Base-by-base conservation (phyloP, 345 rosid genomes). In the Eucalyptus decipiens region DNA sequence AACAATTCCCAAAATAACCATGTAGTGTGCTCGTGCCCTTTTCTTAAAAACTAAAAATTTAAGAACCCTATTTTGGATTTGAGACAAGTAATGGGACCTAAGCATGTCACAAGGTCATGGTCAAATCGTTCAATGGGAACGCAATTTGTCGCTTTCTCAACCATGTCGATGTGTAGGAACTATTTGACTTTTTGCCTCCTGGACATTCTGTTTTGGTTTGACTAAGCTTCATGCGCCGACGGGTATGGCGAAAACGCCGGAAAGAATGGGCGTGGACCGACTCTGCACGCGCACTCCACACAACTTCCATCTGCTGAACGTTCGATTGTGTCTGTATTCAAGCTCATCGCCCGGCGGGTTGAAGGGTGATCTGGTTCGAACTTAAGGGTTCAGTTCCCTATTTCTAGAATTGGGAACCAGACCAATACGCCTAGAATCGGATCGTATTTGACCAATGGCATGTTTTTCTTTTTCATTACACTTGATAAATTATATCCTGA, bases 391-490 rank as follows among this genome's bases (percentile, higher is more conserved):
- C 0, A 0, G 56, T 52, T 52, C 24, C 56, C 10, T 52, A 52
- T 52, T 52, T 19, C 2, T 8, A 0, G 56, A 52, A 52, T 52
- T 0, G 24, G 56, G 4, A 18, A 7, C 10, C 0, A 0, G 2
- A 19, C 24, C 24, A 19, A 1, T 52, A 52, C 0, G 2, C 24
- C 58, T 52, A 52, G 5, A 52, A 8, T 52, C 0, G 1, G 4
- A 52, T 11, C 0, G 0, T 24, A 52, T 52, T 52, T 52, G 24
- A 19, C 24, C 24, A 52, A 52, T 52, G 0, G 24, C 11, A 52
- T 8, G 10, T 52, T 52, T 52, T 52, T 8, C 4, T 52, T 52
- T 52, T 10, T 52, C 58, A 19, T 52, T 52, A 19, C 23, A 52
- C 19, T 52, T 52, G 24, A 52, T 26, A 24, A 11, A 58, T 26